A percentile compares a stretch with the other conserved stretches of the same genome.
Evolutionary conservation across 768 basidiomycete genomes (phyloP).

Genomic region (Mrakia hoshinonis): DNA sequence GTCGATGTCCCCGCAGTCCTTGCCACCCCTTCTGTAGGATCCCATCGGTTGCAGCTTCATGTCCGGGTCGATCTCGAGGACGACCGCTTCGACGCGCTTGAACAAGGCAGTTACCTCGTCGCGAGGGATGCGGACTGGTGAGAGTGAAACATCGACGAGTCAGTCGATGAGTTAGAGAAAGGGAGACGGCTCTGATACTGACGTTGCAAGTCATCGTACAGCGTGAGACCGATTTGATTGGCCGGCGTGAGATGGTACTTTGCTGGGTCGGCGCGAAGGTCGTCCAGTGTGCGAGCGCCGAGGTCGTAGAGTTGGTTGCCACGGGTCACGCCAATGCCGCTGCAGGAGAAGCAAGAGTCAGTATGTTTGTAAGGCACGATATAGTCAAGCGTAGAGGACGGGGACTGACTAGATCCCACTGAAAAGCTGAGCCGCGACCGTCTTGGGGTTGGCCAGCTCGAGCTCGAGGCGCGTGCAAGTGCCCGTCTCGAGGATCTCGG

Average conservation of each 20-base stretch:
- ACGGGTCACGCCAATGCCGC: slow-evolving; percentile 40
- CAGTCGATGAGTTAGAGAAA: neutral
- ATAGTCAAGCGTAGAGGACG: slow-evolving; percentile 51
- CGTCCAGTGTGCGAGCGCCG: slow-evolving; percentile 71
- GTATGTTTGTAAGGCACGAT: neutral
- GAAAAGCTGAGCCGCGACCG: slow-evolving; percentile 53
- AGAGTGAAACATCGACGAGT: neutral
- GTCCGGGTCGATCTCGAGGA: slow-evolving; percentile 59
- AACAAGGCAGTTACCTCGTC: slow-evolving; percentile 68
- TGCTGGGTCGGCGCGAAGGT: slow-evolving; percentile 45
- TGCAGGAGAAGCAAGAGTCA: neutral
- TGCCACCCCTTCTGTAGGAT: slow-evolving; percentile 75
- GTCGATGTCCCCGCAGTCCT: slow-evolving; percentile 83
- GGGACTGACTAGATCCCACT: slow-evolving; percentile 81
- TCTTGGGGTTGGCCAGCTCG: slow-evolving; percentile 55
- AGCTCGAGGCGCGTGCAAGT: slow-evolving; percentile 58
- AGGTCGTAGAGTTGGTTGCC: slow-evolving; percentile 65
- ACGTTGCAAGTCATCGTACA: slow-evolving; percentile 34
- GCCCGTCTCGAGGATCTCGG: slow-evolving; percentile 71
- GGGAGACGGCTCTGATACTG: too few relatives aligned
- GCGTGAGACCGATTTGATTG: slow-evolving; percentile 35
- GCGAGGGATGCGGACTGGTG: slow-evolving; percentile 62
- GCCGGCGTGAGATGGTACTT: slow-evolving; percentile 12
- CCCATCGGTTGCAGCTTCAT: slow-evolving; percentile 83
- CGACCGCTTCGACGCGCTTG: slow-evolving; percentile 46